Evolutionary conservation across 148 eudicot genomes (phyloP).

Genomic region (Rhododendron mucronatum): DNA sequence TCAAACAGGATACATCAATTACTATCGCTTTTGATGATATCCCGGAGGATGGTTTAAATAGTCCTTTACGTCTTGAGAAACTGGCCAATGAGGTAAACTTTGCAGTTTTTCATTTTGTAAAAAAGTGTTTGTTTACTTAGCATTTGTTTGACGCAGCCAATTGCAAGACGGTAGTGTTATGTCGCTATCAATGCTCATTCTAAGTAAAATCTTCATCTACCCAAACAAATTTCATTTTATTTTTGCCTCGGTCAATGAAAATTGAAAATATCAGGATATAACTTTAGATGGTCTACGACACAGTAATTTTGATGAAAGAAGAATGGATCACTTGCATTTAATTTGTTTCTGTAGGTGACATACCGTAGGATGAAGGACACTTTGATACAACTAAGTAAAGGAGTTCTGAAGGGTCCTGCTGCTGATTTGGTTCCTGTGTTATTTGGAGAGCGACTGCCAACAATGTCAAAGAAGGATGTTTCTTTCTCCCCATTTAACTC

Average conservation of each 20-base stretch:
- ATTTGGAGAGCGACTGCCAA: constrained; percentile 81
- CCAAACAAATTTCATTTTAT: too few relatives aligned
- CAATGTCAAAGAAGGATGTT: constrained; percentile 57
- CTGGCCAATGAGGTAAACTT: constrained; percentile 81
- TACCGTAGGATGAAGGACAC: constrained; percentile 96
- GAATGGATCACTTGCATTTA: not conserved
- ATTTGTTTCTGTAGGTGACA: constrained; percentile 59
- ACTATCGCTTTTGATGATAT: constrained; percentile 92
- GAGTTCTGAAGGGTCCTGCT: constrained; percentile 85
- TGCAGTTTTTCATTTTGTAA: not conserved
- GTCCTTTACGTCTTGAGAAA: constrained; percentile 84
- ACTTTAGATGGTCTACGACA: not conserved
- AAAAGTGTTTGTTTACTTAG: not conserved
- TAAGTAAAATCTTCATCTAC: not conserved
- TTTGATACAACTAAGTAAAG: constrained; percentile 79
- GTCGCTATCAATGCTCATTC: not conserved
- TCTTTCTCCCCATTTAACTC: constrained; percentile 61
- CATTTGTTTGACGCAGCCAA: not conserved
- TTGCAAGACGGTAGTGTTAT: not conserved
- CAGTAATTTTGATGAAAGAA: not conserved
- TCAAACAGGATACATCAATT: constrained; percentile 77
- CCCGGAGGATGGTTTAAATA: constrained; percentile 90
- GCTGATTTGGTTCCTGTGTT: constrained; percentile 86
- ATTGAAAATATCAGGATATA: not conserved
- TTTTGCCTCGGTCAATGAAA: not conserved